These are phyloP conservation scores for Cerrena zonata DNA, from an alignment of 1,284 basidiomycete species.

Conservation along the genomic window DNA sequence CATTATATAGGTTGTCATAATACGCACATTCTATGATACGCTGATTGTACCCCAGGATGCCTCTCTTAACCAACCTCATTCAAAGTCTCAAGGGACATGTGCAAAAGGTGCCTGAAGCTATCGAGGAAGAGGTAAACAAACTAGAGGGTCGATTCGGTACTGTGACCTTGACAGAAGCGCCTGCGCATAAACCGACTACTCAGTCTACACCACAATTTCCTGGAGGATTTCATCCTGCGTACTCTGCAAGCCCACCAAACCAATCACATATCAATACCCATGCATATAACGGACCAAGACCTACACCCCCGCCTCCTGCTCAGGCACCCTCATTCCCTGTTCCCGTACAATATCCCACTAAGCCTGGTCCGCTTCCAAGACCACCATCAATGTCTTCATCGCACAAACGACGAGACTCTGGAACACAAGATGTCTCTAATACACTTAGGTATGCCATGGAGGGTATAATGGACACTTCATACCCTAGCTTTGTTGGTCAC, in stretches of 20 bases:
- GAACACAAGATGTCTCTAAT: slow-evolving; percentile 31
- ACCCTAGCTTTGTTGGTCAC: slow-evolving; percentile 3
- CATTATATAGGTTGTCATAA: too few species aligned
- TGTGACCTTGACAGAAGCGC: neutral
- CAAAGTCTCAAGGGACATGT: neutral
- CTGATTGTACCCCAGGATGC: neutral
- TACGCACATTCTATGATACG: too few species aligned
- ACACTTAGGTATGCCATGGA: slow-evolving; percentile 55
- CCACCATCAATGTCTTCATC: slow-evolving; percentile 33
- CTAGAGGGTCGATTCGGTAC: neutral
- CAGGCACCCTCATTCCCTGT: neutral
- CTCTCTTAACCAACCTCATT: neutral
- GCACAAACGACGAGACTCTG: slow-evolving; percentile 17
- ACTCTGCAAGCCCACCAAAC: neutral
- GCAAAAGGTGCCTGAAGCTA: neutral
- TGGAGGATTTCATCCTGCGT: neutral
- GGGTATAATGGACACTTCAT: neutral
- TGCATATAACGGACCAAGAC: neutral
- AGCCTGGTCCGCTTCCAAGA: slow-evolving; percentile 27
- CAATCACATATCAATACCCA: neutral
- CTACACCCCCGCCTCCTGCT: neutral
- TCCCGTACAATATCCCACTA: slow-evolving; percentile 3
- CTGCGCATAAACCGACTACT: neutral
- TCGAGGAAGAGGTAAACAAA: neutral
- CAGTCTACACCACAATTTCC: neutral